A percentile compares a stretch with the other conserved stretches of the same genome.
Conservation (phyloP, 2,329 filamentous ascomycete species). For the Huntiella savannae region DNA sequence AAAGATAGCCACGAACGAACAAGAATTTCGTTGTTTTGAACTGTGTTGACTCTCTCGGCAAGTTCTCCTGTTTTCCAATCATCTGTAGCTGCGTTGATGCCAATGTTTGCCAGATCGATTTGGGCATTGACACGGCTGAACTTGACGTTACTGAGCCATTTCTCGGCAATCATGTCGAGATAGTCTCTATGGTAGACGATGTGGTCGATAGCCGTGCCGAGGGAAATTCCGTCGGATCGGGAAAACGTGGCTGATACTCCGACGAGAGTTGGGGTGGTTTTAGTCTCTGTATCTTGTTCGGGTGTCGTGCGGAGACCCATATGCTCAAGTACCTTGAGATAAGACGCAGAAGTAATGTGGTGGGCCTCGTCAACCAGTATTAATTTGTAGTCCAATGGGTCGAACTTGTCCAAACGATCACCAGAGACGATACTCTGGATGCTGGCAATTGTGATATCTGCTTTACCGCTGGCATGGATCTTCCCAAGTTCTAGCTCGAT, state of each 20-base stretch:
- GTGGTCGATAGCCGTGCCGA: slow-evolving; percentile 76
- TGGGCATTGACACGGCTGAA: slow-evolving; percentile 83
- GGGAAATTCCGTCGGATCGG: slow-evolving; percentile 61
- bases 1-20: slow-evolving; percentile 73
- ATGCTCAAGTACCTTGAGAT: slow-evolving; percentile 56
- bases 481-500: slow-evolving; percentile 88
- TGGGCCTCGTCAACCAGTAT: slow-evolving; percentile 91
- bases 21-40: slow-evolving; percentile 62
- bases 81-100: slow-evolving; percentile 25
- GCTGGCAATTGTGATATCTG: slow-evolving; percentile 88
- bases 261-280: slow-evolving; percentile 42
- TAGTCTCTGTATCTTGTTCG: slow-evolving; percentile 23
- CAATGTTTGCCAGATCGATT: slow-evolving; percentile 57
- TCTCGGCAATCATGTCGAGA: slow-evolving; percentile 55
- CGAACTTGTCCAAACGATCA: slow-evolving; percentile 63
- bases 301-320: slow-evolving; percentile 43
- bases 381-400: slow-evolving; percentile 65
- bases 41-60: slow-evolving; percentile 65
- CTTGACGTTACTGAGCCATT: slow-evolving; percentile 79
- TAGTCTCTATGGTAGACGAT: slow-evolving; percentile 83
- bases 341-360: slow-evolving; percentile 75
- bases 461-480: slow-evolving; percentile 53
- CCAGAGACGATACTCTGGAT: slow-evolving; percentile 66
- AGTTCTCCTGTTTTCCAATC: slow-evolving; percentile 70
- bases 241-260: slow-evolving; percentile 73